Evolutionary conservation across 2,329 filamentous ascomycete species (phyloP), one percentile per base, ranked within the genome.

Genomic region (Fusarium sp.): DNA sequence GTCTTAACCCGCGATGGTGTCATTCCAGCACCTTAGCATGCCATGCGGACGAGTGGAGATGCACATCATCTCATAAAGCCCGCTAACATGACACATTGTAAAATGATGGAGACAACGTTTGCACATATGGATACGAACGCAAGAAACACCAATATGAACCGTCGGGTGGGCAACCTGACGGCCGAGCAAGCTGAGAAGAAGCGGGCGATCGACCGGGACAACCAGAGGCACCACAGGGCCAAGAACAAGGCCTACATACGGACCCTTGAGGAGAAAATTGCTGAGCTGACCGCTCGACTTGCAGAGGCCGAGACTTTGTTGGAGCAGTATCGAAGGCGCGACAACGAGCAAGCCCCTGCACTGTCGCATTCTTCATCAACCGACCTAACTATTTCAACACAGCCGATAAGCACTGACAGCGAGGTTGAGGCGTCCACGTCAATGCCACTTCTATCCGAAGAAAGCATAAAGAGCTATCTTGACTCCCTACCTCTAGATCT

Each of bases 111-210:
- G 52, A 25, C 45, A 23, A 8, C 3, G n/a, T 20, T 6, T 32
- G 6, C 50, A 20, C 9, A 20, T 18, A 54, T 56, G 54, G 34
- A 37, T 18, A 8, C 39, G 2, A 61, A 23, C 2, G 14, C 27
- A 5, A 32, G 48, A 18, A 14, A 9, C 27, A 4, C 5, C 30
- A 61, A 61, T 8, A 18, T 7, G 4, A 61, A 16, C 13, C 58
- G 58, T 9, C 58, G 58, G 27, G 27, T 61, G 13, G 32, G 25
- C 20, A 61, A 61, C n/a, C 14, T 61, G 37, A 45, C 58, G 4
- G n/a, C 39, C 27, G 58, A 61, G 39, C 25, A 61, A 39, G 58
- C 25, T 20, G 58, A 61, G 7, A 61, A 61, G 58, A 61, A 61
- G 37, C 25, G 58, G 14, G 39, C 58, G 25, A 61, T 61, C 25